Base-by-base conservation (phyloP, 2,329 filamentous ascomycete genomes). In the Fusarium austroafricanum region DNA sequence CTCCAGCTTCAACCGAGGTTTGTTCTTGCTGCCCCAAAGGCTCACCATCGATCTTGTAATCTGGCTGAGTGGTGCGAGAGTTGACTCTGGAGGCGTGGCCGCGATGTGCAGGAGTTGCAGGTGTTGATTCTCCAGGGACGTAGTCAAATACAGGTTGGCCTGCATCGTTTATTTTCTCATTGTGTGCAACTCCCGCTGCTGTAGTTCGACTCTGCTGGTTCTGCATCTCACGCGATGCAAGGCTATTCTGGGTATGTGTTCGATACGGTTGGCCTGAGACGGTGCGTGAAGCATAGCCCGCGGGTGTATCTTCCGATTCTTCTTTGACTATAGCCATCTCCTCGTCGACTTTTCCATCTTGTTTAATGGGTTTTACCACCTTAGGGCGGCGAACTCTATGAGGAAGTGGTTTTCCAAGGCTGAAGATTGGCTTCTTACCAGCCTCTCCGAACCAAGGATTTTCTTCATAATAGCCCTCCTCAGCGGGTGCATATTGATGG, bases 381-480 rank as follows among this genome's bases (percentile, higher is more conserved):
- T 54, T 63, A n/a, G 45, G 66, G 3, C 68, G 58, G 3, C 68
- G 58, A 9, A 70, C 65, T 2, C 50, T 57, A 8, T 71, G 68
- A 9, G 68, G 68, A 5, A 71, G 38, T 11, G 68, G 68, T 3
- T 65, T 65, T 12, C 64, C 68, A 7, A 71, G 61, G 26, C 68
- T 71, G 17, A 71, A 71, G 2, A 71, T 61, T 1, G 67, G 67
- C 5, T 71, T 71, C 18, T 63, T 55, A 2, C 45, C 58, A 4
- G 42, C 37, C 29, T 68, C 53, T 3, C 57, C 57, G n/a, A 68
- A 70, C 67, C 67, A 71, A 12, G 67, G 68, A 1, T 71, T 71
- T 12, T 67, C 65, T 6, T 71, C 40, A 8, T 56, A 58, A 15
- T 71, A 71, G 0, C 50, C 67, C 43, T 68, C 68, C 10, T 70